These are phyloP conservation scores for Monilinia aucupariae DNA, from an alignment of 2,329 filamentous ascomycete genomes.

Conservation along the genomic window DNA sequence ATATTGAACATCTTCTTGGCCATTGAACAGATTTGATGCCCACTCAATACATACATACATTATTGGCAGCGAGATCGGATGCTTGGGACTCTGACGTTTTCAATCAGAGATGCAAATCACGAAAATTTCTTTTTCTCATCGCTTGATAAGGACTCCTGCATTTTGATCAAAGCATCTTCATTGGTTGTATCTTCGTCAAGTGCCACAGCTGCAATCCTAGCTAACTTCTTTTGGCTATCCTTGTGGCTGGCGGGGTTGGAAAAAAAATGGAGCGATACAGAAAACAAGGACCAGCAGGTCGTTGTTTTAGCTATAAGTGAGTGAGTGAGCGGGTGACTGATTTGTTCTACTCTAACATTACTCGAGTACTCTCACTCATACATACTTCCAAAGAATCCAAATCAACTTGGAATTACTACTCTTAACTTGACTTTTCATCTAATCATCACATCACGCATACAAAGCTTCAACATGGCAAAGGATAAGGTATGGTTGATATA, in stretches of 20 bases:
- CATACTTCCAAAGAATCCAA: neutral
- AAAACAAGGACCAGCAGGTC: neutral
- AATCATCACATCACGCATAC: neutral
- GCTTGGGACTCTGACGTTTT: neutral
- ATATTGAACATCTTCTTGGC: too few species aligned
- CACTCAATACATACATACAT: neutral
- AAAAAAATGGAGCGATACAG: slow-evolving; percentile 4
- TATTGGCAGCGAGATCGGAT: slow-evolving; percentile 2
- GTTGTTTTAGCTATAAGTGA: neutral
- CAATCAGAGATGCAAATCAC: neutral
- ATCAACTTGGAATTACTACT: neutral
- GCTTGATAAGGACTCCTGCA: slow-evolving; percentile 9
- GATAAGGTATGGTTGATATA: slow-evolving; percentile 25
- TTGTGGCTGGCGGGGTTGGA: slow-evolving; percentile 15
- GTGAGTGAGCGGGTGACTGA: too few species aligned
- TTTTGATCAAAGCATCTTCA: slow-evolving; percentile 4
- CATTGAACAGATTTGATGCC: neutral
- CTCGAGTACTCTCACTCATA: neutral
- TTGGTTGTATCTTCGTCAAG: neutral
- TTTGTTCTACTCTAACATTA: neutral
- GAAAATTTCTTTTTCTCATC: slow-evolving; percentile 8
- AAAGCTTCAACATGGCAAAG: slow-evolving; percentile 27
- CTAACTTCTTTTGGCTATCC: slow-evolving; percentile 21
- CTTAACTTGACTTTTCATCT: too few species aligned
- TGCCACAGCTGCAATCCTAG: neutral